These are phyloP conservation scores for Abortiporus biennis DNA, from an alignment of 1,284 basidiomycete genomes.

Conservation along the genomic window DNA sequence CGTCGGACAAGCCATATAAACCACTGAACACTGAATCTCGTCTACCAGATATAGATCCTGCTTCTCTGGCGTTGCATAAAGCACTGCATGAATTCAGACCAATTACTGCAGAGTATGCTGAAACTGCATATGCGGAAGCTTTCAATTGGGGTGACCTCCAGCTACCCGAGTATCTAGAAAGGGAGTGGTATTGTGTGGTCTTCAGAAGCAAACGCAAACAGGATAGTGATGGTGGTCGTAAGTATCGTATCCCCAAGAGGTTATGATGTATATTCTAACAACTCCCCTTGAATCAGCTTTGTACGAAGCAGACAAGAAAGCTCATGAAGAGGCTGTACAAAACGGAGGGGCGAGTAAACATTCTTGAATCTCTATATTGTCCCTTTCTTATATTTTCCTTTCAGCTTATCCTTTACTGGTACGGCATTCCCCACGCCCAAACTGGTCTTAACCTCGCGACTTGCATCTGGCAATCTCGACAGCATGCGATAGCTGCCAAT, in stretches of 20 bases:
- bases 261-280: not conserved
- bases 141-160: constrained; percentile 84
- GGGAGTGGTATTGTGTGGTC: constrained; percentile 88
- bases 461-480: constrained; percentile 91
- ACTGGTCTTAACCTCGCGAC: constrained; percentile 87
- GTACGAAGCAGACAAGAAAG: constrained; percentile 79
- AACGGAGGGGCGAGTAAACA: constrained; percentile 66
- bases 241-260: constrained; percentile 24
- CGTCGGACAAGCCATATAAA: constrained; percentile 28
- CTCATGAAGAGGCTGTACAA: constrained; percentile 85
- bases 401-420: constrained; percentile 84
- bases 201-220: constrained; percentile 77
- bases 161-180: constrained; percentile 61
- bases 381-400: not conserved
- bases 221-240: constrained; percentile 63
- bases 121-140: constrained; percentile 56
- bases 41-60: constrained; percentile 78
- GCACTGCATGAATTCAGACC: constrained; percentile 77
- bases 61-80: constrained; percentile 79
- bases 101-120: constrained; percentile 55
- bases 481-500: constrained; percentile 76
- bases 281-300: constrained; percentile 43
- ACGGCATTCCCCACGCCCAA: constrained; percentile 72
- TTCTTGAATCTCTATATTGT: constrained; percentile 7
- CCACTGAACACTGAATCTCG: constrained; percentile 61